phyloP scores from a whole-genome alignment of 2,329 filamentous ascomycete species.

The Septoria petroselini region DNA sequence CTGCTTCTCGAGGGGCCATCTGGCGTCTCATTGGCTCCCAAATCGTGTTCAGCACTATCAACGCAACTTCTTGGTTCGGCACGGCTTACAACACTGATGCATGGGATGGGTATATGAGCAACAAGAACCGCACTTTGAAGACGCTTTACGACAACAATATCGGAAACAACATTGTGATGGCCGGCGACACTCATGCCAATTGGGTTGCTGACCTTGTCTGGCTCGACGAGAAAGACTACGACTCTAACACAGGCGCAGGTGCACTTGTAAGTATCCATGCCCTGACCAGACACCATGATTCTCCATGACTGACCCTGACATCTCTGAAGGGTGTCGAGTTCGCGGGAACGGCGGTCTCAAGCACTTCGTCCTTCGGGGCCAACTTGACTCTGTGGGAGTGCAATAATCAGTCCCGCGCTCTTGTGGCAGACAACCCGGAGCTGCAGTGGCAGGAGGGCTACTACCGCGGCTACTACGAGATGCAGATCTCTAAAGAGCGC shows the following conservation, averaged over 20 bases:
- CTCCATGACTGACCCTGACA: neutral
- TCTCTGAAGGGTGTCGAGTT: slow-evolving; percentile 42
- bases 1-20: slow-evolving; percentile 58
- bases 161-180: slow-evolving; percentile 66
- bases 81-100: slow-evolving; percentile 52
- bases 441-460: slow-evolving; percentile 70
- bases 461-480: slow-evolving; percentile 68
- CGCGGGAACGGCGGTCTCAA: slow-evolving; percentile 63
- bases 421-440: slow-evolving; percentile 54
- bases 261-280: too few relatives aligned
- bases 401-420: slow-evolving; percentile 45
- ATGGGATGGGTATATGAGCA: slow-evolving; percentile 64
- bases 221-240: slow-evolving; percentile 41
- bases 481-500: slow-evolving; percentile 55
- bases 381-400: slow-evolving; percentile 53
- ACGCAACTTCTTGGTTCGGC: slow-evolving; percentile 40
- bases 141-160: slow-evolving; percentile 61
- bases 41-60: slow-evolving; percentile 60
- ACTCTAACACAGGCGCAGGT: slow-evolving; percentile 40
- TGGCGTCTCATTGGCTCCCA: slow-evolving; percentile 71
- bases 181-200: slow-evolving; percentile 65
- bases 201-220: slow-evolving; percentile 50
- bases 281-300: too few relatives aligned
- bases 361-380: slow-evolving; percentile 52
- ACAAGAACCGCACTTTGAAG: slow-evolving; percentile 65